Evolutionary conservation across 768 basidiomycete genomes (phyloP).

Genomic region (Amanita inopinata): DNA sequence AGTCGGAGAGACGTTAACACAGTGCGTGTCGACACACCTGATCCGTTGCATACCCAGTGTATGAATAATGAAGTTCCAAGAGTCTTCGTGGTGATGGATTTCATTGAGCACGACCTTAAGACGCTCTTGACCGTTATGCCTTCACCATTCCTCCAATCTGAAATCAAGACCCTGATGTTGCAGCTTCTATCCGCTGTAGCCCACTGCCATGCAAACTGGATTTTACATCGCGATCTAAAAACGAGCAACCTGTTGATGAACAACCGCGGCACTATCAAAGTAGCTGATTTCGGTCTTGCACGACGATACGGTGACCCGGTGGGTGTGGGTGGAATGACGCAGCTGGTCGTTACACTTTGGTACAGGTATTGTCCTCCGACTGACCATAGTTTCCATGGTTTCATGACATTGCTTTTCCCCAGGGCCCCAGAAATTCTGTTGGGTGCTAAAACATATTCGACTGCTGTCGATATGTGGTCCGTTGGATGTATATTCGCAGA

Average conservation of each 20-base stretch:
- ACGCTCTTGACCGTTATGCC: conserved; percentile 93
- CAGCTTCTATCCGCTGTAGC: conserved; percentile 90
- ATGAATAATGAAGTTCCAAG: conserved; percentile 36
- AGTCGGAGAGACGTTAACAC: conserved; percentile 95
- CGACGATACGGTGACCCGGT: conserved; percentile 94
- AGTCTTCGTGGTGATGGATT: conserved; percentile 99
- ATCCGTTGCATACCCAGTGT: conserved; percentile 15
- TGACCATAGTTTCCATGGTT: conserved; percentile 6
- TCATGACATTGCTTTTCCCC: conserved; percentile 13
- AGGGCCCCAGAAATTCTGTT: conserved; percentile 94
- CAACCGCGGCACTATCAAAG: conserved; percentile 96
- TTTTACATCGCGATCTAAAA: conserved; percentile 93
- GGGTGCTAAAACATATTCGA: conserved; percentile 89
- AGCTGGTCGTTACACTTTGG: conserved; percentile 97
- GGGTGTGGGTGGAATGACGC: conserved; percentile 94
- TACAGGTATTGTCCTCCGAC: conserved; percentile 59
- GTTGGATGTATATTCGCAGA: conserved; percentile 99
- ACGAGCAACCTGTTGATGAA: conserved; percentile 98
- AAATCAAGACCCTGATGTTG: conserved; percentile 94
- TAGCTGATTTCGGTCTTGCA: conserved; percentile 96
- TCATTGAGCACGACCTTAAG: conserved; percentile 99
- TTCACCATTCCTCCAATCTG: conserved; percentile 91
- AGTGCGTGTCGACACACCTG: conserved; percentile 56
- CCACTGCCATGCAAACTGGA: conserved; percentile 95
- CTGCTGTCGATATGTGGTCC: conserved; percentile 97